Evolutionary conservation across 2,329 filamentous ascomycete genomes (phyloP).

Genomic region (Alternaria longipes): DNA sequence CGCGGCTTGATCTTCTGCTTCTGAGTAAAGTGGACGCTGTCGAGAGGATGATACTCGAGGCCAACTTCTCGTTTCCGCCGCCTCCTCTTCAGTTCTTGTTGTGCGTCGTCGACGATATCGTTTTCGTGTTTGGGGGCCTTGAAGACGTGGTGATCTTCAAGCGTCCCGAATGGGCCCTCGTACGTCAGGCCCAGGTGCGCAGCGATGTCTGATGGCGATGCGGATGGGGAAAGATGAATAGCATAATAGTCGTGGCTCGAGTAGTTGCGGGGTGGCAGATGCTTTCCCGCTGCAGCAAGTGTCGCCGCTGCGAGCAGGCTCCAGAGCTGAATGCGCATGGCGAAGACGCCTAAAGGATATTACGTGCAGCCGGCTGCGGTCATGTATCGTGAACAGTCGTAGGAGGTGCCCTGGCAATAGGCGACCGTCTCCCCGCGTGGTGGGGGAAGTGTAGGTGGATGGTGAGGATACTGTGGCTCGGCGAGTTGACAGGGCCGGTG

Average conservation of each 20-base stretch:
- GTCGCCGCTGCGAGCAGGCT: constrained; percentile 48
- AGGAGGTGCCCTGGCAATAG: constrained; percentile 1
- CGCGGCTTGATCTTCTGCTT: constrained; percentile 75
- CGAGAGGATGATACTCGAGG: constrained; percentile 66
- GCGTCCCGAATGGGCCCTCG: constrained; percentile 80
- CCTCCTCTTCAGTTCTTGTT: constrained; percentile 64
- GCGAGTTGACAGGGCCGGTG: constrained; percentile 14
- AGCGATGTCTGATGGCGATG: constrained; percentile 75
- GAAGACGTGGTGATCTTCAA: constrained; percentile 86
- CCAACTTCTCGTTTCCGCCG: constrained; percentile 67
- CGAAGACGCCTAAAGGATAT: constrained; percentile 17
- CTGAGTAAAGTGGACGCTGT: constrained; percentile 78
- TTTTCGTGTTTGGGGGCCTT: constrained; percentile 69
- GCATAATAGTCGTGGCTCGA: constrained; percentile 91
- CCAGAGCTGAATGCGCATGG: constrained; percentile 57
- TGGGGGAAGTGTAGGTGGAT: background rate
- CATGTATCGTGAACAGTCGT: constrained; percentile 21
- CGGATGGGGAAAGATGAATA: constrained; percentile 76
- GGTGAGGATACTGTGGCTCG: constrained; percentile 21
- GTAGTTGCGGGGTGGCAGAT: constrained; percentile 72
- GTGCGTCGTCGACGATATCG: constrained; percentile 61
- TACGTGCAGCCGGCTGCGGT: constrained; percentile 26
- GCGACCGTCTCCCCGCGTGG: background rate
- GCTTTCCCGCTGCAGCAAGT: constrained; percentile 40
- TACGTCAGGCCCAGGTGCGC: constrained; percentile 76